Evolutionary conservation across 2,329 filamentous ascomycete species (phyloP).

Genomic region (Penicillium sp.): DNA sequence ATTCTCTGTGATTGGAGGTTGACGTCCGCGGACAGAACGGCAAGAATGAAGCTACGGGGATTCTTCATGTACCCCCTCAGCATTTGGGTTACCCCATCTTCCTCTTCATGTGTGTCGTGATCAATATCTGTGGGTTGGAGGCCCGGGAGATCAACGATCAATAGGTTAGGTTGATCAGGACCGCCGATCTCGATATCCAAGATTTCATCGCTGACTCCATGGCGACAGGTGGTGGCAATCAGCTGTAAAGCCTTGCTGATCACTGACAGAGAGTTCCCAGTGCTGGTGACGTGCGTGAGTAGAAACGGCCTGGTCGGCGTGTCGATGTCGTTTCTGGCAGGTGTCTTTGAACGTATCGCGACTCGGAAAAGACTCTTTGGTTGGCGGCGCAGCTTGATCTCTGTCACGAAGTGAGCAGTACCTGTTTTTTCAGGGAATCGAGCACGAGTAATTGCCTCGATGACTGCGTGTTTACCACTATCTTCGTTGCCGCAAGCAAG

Average conservation of each 20-base stretch:
- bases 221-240: slow-evolving; percentile 50
- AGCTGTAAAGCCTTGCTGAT: slow-evolving; percentile 54
- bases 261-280: slow-evolving; percentile 44
- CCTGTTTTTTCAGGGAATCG: slow-evolving; percentile 58
- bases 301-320: not conserved
- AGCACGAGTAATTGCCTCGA: slow-evolving; percentile 61
- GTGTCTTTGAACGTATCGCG: slow-evolving; percentile 16
- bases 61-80: slow-evolving; percentile 59
- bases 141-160: slow-evolving; percentile 64
- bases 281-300: slow-evolving; percentile 9
- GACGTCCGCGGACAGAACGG: slow-evolving; percentile 53
- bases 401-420: slow-evolving; percentile 61
- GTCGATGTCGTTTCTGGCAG: slow-evolving; percentile 10
- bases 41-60: slow-evolving; percentile 61
- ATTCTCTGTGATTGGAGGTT: slow-evolving; percentile 62
- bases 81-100: slow-evolving; percentile 55
- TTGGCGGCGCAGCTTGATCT: slow-evolving; percentile 56
- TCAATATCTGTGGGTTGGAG: slow-evolving; percentile 52
- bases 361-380: slow-evolving; percentile 46
- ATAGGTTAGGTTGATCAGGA: slow-evolving; percentile 61
- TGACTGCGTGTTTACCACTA: slow-evolving; percentile 59
- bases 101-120: slow-evolving; percentile 53
- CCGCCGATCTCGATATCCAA: slow-evolving; percentile 62
- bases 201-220: slow-evolving; percentile 47
- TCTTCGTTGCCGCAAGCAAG: slow-evolving; percentile 63